phyloP scores from a whole-genome alignment of 176 grass and related monocot species.

The Aegilops speltoides region DNA sequence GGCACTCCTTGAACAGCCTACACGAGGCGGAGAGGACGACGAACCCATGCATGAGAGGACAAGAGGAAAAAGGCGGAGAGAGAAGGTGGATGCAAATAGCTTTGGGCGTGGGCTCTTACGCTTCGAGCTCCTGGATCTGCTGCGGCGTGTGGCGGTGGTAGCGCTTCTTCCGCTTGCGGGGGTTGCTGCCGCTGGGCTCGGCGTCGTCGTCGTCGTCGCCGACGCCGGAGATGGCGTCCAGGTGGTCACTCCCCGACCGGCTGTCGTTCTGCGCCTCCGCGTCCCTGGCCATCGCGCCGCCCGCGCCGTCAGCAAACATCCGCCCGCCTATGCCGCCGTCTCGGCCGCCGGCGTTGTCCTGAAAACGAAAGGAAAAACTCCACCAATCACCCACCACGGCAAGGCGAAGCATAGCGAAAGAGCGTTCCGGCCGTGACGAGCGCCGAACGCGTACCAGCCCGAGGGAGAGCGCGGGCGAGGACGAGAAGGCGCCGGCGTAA shows the following conservation, averaged over 20 bases:
- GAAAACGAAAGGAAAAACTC: neutral
- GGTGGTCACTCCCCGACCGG: constrained; percentile 82
- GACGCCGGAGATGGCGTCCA: constrained; percentile 64
- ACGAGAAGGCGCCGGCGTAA: constrained; percentile 47
- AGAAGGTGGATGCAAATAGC: constrained; percentile 3
- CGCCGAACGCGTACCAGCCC: constrained; percentile 47
- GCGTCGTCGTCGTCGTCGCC: constrained; percentile 55
- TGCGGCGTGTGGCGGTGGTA: constrained; percentile 98
- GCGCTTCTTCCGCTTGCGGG: constrained; percentile 86
- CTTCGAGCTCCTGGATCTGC: constrained; percentile 98
- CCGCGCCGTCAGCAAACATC: constrained; percentile 3
- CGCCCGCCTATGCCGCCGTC: constrained; percentile 12
- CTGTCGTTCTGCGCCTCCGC: constrained; percentile 75
- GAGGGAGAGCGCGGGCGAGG: constrained; percentile 81
- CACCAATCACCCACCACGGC: neutral
- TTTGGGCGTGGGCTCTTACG: constrained; percentile 35
- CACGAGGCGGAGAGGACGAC: neutral
- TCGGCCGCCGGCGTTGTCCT: constrained; percentile 38
- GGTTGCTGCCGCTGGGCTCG: constrained; percentile 44
- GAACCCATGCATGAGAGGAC: constrained; percentile 48
- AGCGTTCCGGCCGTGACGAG: neutral
- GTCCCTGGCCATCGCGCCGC: neutral
- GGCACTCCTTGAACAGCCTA: constrained; percentile 99
- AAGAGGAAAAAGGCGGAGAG: neutral
- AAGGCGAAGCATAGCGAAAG: neutral